phyloP scores from a whole-genome alignment of 305 asterid genomes.

The Fraxinus dipetala region DNA sequence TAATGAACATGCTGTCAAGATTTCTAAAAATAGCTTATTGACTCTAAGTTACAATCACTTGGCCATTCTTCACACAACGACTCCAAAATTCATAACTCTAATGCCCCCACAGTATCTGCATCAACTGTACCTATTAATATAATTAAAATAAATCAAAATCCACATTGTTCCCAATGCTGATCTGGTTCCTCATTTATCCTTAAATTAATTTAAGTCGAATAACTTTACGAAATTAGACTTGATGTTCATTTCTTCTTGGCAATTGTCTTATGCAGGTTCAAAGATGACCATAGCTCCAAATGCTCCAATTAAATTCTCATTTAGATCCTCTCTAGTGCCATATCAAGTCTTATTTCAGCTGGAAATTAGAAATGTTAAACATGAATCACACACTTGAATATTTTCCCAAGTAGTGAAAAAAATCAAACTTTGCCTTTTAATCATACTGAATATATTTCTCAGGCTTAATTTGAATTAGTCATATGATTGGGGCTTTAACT shows the following conservation, averaged over 20 bases:
- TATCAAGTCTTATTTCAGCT: neutral
- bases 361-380: neutral
- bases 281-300: neutral
- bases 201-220: neutral
- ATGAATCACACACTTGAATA: neutral
- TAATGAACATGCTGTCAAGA: neutral
- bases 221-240: neutral
- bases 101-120: neutral
- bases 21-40: neutral
- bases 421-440: neutral
- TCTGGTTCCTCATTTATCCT: neutral
- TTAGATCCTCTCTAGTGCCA: neutral
- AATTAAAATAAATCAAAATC: neutral
- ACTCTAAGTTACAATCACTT: neutral
- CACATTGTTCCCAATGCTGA: neutral
- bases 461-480: neutral
- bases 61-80: neutral
- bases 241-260: neutral
- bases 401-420: neutral
- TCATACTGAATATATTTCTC: neutral
- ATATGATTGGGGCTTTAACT: neutral
- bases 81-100: neutral
- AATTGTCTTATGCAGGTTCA: neutral
- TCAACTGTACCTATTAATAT: neutral
- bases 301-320: neutral